Conservation (phyloP, 805 yeast species). For the Zygosaccharomyces gambellarensis region DNA sequence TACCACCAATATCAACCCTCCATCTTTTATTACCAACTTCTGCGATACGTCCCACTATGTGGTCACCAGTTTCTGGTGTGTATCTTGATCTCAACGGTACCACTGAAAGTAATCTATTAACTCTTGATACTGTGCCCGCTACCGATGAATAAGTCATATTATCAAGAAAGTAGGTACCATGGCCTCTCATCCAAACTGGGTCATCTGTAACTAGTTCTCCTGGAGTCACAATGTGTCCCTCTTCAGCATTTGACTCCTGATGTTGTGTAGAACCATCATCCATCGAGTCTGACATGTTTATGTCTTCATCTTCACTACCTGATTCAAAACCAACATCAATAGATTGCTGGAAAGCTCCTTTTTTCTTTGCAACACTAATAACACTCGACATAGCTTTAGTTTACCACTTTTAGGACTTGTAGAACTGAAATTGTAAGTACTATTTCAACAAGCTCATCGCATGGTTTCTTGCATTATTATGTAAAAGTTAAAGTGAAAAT, state of each 20-base stretch:
- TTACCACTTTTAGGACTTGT: background rate
- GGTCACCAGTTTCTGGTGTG: conserved; percentile 94
- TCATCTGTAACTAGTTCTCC: conserved; percentile 96
- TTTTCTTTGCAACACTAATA: conserved; percentile 26
- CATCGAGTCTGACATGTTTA: conserved; percentile 38
- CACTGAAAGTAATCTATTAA: conserved; percentile 81
- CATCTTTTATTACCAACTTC: conserved; percentile 93
- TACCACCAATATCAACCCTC: conserved; percentile 96
- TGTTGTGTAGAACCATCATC: conserved; percentile 33
- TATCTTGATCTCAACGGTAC: conserved; percentile 82
- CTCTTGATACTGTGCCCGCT: conserved; percentile 84
- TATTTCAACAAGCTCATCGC: conserved; percentile 3
- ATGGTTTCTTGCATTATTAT: background rate
- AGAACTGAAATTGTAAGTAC: background rate
- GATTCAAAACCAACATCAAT: conserved; percentile 10
- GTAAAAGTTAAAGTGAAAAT: conserved; percentile 11
- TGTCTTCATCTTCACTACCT: conserved; percentile 36
- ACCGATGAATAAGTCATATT: conserved; percentile 82
- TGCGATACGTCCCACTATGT: conserved; percentile 85
- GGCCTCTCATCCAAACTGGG: conserved; percentile 97
- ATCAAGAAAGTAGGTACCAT: conserved; percentile 81
- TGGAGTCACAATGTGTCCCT: conserved; percentile 68
- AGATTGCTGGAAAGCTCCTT: conserved; percentile 26
- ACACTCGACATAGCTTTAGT: conserved; percentile 24
- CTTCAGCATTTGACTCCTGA: conserved; percentile 24